phyloP scores from a whole-genome alignment of 2,329 filamentous ascomycete genomes.

The Hypoxylon sp. region DNA sequence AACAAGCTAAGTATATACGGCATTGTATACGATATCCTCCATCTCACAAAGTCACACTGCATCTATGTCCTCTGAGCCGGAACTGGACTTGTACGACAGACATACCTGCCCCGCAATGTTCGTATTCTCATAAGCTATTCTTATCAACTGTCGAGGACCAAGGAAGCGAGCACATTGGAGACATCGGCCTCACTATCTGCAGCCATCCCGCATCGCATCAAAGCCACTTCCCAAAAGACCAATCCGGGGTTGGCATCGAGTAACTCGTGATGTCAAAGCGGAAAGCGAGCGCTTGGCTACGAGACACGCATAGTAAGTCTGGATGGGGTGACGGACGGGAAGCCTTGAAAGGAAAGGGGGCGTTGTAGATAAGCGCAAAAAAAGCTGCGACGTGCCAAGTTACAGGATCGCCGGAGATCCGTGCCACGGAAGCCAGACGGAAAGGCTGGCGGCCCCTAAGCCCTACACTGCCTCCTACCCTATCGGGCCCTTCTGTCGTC shows the following conservation, averaged over 20 bases:
- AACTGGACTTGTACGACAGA: no score
- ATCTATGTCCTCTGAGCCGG: no score
- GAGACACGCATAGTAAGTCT: no score
- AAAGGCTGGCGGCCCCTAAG: conserved; percentile 5
- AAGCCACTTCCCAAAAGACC: background rate
- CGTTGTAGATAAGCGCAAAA: conserved; percentile 4
- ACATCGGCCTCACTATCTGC: background rate
- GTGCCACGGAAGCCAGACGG: background rate
- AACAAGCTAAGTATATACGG: no score
- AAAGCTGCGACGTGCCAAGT: conserved; percentile 25
- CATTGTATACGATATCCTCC: no score
- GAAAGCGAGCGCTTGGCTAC: background rate
- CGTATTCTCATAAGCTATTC: no score
- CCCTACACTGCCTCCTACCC: background rate
- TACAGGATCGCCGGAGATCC: conserved; percentile 18
- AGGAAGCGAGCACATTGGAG: background rate
- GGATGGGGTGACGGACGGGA: no score
- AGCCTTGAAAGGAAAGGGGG: conserved; percentile 2
- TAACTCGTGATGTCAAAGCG: background rate
- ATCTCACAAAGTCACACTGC: no score
- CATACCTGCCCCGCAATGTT: no score
- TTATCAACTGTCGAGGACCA: no score
- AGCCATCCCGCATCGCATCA: background rate
- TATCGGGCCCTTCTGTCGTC: conserved; percentile 3
- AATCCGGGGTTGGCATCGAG: no score